Evolutionary conservation across 352 stramenopile genomes (phyloP).

Genomic region (Phytophthora aleatoria): DNA sequence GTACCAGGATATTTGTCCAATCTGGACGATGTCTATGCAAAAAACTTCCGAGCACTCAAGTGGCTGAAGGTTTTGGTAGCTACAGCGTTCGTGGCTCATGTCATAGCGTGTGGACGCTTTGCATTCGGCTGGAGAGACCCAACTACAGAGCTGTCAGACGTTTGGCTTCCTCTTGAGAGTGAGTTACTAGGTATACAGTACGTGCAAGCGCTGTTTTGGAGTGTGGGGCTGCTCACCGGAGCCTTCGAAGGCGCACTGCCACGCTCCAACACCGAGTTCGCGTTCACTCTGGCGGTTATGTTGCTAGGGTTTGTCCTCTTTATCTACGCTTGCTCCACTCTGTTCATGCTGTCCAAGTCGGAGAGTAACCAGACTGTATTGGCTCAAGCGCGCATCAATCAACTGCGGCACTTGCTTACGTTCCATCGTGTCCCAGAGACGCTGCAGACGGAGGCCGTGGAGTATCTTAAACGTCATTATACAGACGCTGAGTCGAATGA

Average conservation of each 20-base stretch:
- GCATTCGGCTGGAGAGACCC: conserved; percentile 35
- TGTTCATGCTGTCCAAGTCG: conserved; percentile 77
- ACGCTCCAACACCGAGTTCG: conserved; percentile 38
- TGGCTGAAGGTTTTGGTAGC: conserved; percentile 48
- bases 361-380: conserved; percentile 50
- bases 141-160: neutral
- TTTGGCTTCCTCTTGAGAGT: conserved; percentile 30
- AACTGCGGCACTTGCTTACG: conserved; percentile 64
- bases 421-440: conserved; percentile 66
- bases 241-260: conserved; percentile 58
- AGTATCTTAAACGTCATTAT: conserved; percentile 72
- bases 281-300: conserved; percentile 53
- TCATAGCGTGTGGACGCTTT: conserved; percentile 53
- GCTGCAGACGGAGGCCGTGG: conserved; percentile 54
- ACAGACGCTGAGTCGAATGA: conserved; percentile 73
- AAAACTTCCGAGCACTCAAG: conserved; percentile 57
- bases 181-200: conserved; percentile 33
- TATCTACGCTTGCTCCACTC: conserved; percentile 61
- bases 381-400: conserved; percentile 62
- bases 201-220: conserved; percentile 51
- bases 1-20: conserved; percentile 49
- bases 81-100: conserved; percentile 49
- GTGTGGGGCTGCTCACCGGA: conserved; percentile 60
- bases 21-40: conserved; percentile 60
- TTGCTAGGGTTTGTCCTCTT: conserved; percentile 64